phyloP scores from a whole-genome alignment of 208 protist genomes.

The Acanthamoeba triangularis region DNA sequence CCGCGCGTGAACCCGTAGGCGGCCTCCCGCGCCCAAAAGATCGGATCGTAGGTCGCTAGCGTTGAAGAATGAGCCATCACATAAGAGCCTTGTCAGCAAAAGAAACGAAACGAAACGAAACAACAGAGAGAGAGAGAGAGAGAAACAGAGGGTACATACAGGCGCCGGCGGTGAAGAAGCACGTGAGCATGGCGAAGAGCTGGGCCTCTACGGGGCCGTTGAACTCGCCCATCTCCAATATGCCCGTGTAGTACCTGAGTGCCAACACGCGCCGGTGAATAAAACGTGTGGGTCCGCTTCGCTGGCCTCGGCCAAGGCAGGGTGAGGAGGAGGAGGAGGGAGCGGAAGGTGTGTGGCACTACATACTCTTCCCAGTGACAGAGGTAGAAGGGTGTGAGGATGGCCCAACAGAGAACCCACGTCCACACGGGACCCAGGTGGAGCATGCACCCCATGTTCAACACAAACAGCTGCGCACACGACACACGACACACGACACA shows the following conservation, averaged over 20 bases:
- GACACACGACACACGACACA: not conserved
- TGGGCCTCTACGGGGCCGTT: constrained; percentile 34
- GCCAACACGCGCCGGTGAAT: not conserved
- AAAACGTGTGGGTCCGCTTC: not conserved
- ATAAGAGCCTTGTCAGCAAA: no score
- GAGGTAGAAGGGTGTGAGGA: constrained; percentile 36
- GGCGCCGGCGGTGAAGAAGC: constrained; percentile 12
- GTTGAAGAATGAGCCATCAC: no score
- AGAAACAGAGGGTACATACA: no score
- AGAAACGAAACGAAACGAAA: not conserved
- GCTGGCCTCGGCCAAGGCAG: no score
- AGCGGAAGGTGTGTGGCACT: no score
- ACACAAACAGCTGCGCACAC: constrained; percentile 9
- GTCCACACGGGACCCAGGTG: constrained; percentile 23
- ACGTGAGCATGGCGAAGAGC: not conserved
- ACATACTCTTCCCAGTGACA: constrained; percentile 61
- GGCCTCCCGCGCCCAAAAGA: not conserved
- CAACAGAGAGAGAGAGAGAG: no score
- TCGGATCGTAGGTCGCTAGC: not conserved
- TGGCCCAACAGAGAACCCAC: constrained; percentile 11
- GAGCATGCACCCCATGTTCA: constrained; percentile 7
- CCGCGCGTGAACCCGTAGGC: constrained; percentile 5
- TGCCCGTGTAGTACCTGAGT: constrained; percentile 1
- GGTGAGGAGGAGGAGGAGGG: not conserved
- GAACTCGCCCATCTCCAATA: constrained; percentile 35